Conservation (phyloP, 2,329 filamentous ascomycete genomes). For the Sclerotiophoma versabilis region DNA sequence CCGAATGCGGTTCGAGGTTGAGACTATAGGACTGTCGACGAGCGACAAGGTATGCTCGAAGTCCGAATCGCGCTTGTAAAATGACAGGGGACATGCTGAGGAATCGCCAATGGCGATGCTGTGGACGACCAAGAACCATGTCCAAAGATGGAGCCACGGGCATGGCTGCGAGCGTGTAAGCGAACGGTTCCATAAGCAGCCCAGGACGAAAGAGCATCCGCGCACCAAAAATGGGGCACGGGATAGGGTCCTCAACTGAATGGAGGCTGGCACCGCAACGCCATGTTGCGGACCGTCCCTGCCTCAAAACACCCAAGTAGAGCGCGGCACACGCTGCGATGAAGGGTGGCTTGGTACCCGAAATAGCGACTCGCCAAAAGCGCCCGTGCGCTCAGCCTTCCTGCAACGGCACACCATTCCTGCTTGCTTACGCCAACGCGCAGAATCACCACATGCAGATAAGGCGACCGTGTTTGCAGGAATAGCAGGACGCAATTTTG, state of each 20-base stretch:
- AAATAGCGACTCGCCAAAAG: constrained; percentile 39
- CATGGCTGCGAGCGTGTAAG: constrained; percentile 44
- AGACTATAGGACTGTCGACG: constrained; percentile 22
- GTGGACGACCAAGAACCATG: constrained; percentile 31
- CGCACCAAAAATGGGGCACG: constrained; percentile 42
- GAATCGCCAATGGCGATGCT: constrained; percentile 38
- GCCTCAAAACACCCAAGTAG: constrained; percentile 36
- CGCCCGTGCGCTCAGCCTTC: constrained; percentile 42
- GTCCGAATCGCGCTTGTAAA: constrained; percentile 36
- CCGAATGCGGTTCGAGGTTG: constrained; percentile 29
- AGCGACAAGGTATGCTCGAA: constrained; percentile 37
- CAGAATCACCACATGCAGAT: constrained; percentile 32
- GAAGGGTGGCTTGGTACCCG: constrained; percentile 42
- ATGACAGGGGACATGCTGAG: constrained; percentile 29
- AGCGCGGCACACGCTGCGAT: constrained; percentile 38
- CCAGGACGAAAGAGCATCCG: constrained; percentile 37
- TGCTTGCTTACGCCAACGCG: constrained; percentile 34
- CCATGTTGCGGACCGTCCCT: constrained; percentile 50
- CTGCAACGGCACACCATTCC: constrained; percentile 33
- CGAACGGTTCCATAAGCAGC: constrained; percentile 46
- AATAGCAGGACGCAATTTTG: constrained; percentile 6
- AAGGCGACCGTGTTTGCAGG: constrained; percentile 21
- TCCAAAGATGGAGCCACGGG: constrained; percentile 43
- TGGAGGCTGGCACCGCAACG: constrained; percentile 29
- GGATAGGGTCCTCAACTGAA: constrained; percentile 22